These are phyloP conservation scores for Ilyonectria sp. DNA, from an alignment of 2,329 filamentous ascomycete genomes.

Conservation along the genomic window DNA sequence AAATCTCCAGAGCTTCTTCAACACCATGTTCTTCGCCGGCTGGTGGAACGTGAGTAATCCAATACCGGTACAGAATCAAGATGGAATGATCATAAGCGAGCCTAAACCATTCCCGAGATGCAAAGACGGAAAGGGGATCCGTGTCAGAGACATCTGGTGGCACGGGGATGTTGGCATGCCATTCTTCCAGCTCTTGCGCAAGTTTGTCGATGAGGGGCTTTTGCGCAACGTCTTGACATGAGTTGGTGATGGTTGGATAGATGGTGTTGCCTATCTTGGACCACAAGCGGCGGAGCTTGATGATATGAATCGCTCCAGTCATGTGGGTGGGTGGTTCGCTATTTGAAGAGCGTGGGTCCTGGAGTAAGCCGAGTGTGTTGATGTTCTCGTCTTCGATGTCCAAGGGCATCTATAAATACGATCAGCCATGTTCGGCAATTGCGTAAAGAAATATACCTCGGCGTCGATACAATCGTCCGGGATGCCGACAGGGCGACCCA, in stretches of 20 bases:
- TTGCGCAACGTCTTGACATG: conserved; percentile 29
- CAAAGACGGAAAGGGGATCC: conserved; percentile 51
- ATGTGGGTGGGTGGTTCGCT: conserved; percentile 46
- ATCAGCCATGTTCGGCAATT: not conserved
- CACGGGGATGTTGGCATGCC: conserved; percentile 42
- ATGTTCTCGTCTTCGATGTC: conserved; percentile 39
- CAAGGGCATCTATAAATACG: conserved; percentile 19
- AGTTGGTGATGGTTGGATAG: conserved; percentile 38
- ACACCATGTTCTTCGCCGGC: conserved; percentile 34
- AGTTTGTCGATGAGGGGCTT: conserved; percentile 39
- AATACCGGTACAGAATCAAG: conserved; percentile 54
- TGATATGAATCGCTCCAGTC: conserved; percentile 50
- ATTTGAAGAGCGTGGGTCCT: conserved; percentile 25
- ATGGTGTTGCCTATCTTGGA: conserved; percentile 47
- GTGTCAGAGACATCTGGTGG: conserved; percentile 27
- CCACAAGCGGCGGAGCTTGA: conserved; percentile 50
- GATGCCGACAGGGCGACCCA: conserved; percentile 36
- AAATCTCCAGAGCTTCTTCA: conserved; percentile 31
- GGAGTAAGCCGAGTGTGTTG: conserved; percentile 26
- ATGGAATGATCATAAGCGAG: conserved; percentile 57
- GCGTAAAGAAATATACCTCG: conserved; percentile 13
- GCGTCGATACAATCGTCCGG: conserved; percentile 37
- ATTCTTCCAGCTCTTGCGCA: conserved; percentile 46
- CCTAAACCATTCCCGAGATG: conserved; percentile 56
- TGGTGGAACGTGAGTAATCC: conserved; percentile 40